These are phyloP conservation scores for Rugonectria rugulosa DNA, from an alignment of 2,329 filamentous ascomycete species.

Conservation along the genomic window DNA sequence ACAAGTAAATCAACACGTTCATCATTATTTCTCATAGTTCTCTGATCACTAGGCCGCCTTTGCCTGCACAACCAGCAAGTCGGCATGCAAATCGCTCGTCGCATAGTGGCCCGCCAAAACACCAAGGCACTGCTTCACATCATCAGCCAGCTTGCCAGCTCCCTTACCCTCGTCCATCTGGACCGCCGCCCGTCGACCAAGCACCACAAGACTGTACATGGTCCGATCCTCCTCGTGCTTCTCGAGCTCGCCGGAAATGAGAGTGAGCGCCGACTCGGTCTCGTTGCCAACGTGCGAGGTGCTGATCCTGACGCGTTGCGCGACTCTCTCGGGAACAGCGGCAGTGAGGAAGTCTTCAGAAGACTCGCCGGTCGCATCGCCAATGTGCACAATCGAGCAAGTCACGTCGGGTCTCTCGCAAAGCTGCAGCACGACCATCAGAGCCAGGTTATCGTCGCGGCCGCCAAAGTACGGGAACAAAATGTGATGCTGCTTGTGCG, in stretches of 20 bases:
- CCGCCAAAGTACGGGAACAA: constrained; percentile 11
- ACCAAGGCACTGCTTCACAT: constrained; percentile 8
- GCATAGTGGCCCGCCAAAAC: constrained; percentile 8
- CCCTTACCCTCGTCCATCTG: constrained; percentile 10
- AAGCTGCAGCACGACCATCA: constrained; percentile 1
- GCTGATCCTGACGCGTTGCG: background rate
- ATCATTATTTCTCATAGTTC: too few relatives aligned
- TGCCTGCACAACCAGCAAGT: constrained; percentile 10
- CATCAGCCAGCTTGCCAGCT: background rate
- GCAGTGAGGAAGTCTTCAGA: background rate
- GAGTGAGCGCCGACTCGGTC: background rate
- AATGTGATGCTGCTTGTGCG: constrained; percentile 10
- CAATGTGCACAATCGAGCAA: constrained; percentile 1
- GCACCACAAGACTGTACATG: constrained; percentile 4
- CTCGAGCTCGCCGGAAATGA: background rate
- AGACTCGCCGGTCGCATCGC: background rate
- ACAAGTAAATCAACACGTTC: background rate
- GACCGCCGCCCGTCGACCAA: background rate
- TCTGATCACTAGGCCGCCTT: background rate
- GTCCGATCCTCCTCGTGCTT: background rate
- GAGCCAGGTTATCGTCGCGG: constrained; percentile 4
- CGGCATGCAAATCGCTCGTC: constrained; percentile 2
- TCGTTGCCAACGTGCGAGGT: background rate
- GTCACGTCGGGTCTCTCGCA: constrained; percentile 9
- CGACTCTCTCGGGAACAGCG: background rate